Evolutionary conservation across 345 rosid species (phyloP).

Genomic region (Eucalyptus coolabah): DNA sequence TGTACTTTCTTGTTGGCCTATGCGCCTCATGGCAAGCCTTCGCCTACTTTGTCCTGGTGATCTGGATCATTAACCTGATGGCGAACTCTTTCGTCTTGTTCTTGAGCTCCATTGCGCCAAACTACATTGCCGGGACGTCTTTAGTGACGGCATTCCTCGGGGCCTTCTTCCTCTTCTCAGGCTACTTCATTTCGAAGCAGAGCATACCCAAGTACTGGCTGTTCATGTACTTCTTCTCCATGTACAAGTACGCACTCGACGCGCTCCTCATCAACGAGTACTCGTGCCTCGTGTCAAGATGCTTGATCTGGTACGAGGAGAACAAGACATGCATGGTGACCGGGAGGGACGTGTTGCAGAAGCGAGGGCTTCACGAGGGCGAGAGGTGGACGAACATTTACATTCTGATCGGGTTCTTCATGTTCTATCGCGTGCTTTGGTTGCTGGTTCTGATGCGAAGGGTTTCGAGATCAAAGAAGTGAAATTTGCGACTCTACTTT

Average conservation of each 20-base stretch:
- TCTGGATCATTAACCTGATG: slow-evolving; percentile 75
- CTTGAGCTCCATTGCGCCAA: slow-evolving; percentile 88
- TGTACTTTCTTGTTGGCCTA: slow-evolving; percentile 82
- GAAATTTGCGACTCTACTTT: neutral
- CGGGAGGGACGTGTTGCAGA: slow-evolving; percentile 60
- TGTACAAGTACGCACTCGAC: slow-evolving; percentile 91
- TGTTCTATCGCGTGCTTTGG: slow-evolving; percentile 73
- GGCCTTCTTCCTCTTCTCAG: slow-evolving; percentile 83
- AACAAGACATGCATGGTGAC: slow-evolving; percentile 41
- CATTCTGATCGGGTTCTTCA: slow-evolving; percentile 70
- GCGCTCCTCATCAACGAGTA: slow-evolving; percentile 85
- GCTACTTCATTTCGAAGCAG: slow-evolving; percentile 74
- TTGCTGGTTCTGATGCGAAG: slow-evolving; percentile 61
- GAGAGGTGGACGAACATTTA: slow-evolving; percentile 70
- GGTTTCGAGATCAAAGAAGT: slow-evolving; percentile 68
- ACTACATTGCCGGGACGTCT: slow-evolving; percentile 83
- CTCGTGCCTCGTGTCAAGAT: slow-evolving; percentile 52
- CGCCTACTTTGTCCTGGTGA: slow-evolving; percentile 59
- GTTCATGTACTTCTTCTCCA: slow-evolving; percentile 85
- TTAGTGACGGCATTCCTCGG: slow-evolving; percentile 61
- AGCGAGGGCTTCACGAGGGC: slow-evolving; percentile 51
- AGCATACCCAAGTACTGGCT: slow-evolving; percentile 88
- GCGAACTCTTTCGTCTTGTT: slow-evolving; percentile 87
- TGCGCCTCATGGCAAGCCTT: slow-evolving; percentile 74
- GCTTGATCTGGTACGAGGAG: slow-evolving; percentile 58